Conservation (phyloP, 1,284 basidiomycete genomes). For the Ceratobasidium sp. region DNA sequence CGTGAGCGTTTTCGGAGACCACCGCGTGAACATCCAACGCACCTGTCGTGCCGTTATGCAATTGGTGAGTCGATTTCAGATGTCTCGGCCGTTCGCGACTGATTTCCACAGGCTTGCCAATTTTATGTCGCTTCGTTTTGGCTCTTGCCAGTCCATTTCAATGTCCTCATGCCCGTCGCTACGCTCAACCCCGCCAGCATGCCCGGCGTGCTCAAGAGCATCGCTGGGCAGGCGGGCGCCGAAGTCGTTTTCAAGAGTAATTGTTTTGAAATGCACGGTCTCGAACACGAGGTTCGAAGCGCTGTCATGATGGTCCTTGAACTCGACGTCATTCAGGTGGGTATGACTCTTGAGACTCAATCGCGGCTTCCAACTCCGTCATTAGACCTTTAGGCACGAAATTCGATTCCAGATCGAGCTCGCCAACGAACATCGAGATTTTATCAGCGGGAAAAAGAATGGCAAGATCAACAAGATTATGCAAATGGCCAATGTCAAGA, state of each 20-base stretch:
- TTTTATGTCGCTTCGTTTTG: slow-evolving; percentile 96
- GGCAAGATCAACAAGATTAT: slow-evolving; percentile 99
- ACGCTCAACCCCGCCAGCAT: slow-evolving; percentile 86
- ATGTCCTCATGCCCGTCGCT: slow-evolving; percentile 83
- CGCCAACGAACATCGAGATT: slow-evolving; percentile 97
- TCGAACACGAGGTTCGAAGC: slow-evolving; percentile 88
- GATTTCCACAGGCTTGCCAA: slow-evolving; percentile 76
- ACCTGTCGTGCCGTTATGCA: slow-evolving; percentile 96
- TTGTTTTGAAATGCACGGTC: slow-evolving; percentile 97
- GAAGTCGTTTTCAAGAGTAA: slow-evolving; percentile 97
- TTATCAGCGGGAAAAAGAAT: slow-evolving; percentile 98
- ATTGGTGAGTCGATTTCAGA: slow-evolving; percentile 64
- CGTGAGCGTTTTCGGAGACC: slow-evolving; percentile 94
- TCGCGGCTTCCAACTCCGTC: slow-evolving; percentile 5
- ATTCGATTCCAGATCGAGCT: slow-evolving; percentile 99
- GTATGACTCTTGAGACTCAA: neutral
- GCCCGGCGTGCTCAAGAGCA: slow-evolving; percentile 83
- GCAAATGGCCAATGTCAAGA: slow-evolving; percentile 94
- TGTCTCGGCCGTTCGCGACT: slow-evolving; percentile 26
- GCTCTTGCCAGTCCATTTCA: slow-evolving; percentile 93
- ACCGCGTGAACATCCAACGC: slow-evolving; percentile 92
- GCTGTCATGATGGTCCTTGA: slow-evolving; percentile 89
- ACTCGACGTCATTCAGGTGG: slow-evolving; percentile 86
- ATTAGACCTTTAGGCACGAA: slow-evolving; percentile 90
- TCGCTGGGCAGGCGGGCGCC: slow-evolving; percentile 79